Conservation (phyloP, 768 basidiomycete species). For the Mycena pura region DNA sequence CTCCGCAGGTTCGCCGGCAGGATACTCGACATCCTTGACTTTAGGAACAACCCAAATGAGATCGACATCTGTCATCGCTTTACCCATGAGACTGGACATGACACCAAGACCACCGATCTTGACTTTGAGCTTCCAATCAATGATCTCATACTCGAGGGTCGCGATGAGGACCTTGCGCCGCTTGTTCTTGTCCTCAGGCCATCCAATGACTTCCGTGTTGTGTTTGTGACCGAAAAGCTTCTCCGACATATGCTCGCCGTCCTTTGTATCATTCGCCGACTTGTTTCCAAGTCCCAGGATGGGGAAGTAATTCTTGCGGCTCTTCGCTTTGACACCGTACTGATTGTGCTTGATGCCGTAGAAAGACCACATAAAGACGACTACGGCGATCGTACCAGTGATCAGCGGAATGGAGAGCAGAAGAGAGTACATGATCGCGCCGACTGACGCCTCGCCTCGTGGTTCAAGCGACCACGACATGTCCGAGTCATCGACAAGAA, state of each 20-base stretch:
- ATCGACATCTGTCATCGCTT: constrained; percentile 97
- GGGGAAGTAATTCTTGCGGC: constrained; percentile 83
- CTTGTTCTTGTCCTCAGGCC: constrained; percentile 94
- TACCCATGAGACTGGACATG: constrained; percentile 98
- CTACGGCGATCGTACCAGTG: constrained; percentile 82
- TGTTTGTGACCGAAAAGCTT: constrained; percentile 75
- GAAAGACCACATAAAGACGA: constrained; percentile 94
- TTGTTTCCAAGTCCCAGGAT: constrained; percentile 77
- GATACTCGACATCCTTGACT: constrained; percentile 94
- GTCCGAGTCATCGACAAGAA: constrained; percentile 78
- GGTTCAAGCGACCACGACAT: constrained; percentile 83
- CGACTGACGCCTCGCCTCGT: constrained; percentile 80
- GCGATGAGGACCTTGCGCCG: constrained; percentile 90
- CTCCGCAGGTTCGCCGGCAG: constrained; percentile 87
- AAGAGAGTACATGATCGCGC: constrained; percentile 88
- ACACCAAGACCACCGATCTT: constrained; percentile 98
- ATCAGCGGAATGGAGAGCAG: constrained; percentile 83
- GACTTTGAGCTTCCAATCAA: constrained; percentile 98
- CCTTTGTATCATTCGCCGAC: constrained; percentile 76
- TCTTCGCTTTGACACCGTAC: constrained; percentile 83
- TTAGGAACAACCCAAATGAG: constrained; percentile 94
- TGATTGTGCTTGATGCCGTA: constrained; percentile 95
- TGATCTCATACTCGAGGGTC: constrained; percentile 94
- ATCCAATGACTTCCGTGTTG: constrained; percentile 84
- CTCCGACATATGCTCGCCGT: constrained; percentile 65